These are phyloP conservation scores for Sicyos baderoa DNA, from an alignment of 306 rosid species.

Conservation along the genomic window DNA sequence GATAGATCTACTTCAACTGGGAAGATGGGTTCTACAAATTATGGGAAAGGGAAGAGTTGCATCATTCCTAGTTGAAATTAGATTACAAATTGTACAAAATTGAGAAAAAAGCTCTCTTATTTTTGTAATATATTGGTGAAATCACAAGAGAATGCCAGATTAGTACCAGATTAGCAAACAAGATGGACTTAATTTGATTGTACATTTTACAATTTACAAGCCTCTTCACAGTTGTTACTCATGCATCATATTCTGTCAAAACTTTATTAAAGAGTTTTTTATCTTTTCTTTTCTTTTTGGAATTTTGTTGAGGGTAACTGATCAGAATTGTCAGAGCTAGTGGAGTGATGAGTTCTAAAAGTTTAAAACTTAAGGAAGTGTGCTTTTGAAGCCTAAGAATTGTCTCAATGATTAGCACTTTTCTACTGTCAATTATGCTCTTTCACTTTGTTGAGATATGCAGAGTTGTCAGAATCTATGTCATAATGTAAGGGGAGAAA, in stretches of 20 bases:
- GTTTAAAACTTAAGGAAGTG: slow-evolving; percentile 5
- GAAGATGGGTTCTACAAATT: slow-evolving; percentile 30
- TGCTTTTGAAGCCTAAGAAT: slow-evolving; percentile 16
- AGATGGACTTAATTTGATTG: background rate
- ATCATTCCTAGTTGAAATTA: slow-evolving; percentile 31
- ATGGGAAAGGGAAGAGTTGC: slow-evolving; percentile 30
- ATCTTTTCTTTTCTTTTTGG: background rate
- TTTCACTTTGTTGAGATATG: slow-evolving; percentile 13
- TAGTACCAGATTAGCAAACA: slow-evolving; percentile 1
- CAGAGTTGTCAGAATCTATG: slow-evolving; percentile 19
- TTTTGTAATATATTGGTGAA: slow-evolving; percentile 19
- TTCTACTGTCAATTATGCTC: slow-evolving; percentile 15
- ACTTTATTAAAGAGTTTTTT: background rate
- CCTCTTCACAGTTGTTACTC: slow-evolving; percentile 5
- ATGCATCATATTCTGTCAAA: background rate
- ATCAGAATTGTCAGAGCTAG: slow-evolving; percentile 4
- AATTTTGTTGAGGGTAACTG: slow-evolving; percentile 6
- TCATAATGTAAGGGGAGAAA: background rate
- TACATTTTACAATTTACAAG: slow-evolving; percentile 15
- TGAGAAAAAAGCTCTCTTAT: slow-evolving; percentile 29
- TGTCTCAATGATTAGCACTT: slow-evolving; percentile 21
- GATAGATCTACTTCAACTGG: slow-evolving; percentile 41
- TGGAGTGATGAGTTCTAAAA: slow-evolving; percentile 1
- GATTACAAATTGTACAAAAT: slow-evolving; percentile 26
- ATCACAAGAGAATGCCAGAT: slow-evolving; percentile 18